These are phyloP conservation scores for Solanum clarkiae DNA, from an alignment of 257 asterid species.

Conservation along the genomic window DNA sequence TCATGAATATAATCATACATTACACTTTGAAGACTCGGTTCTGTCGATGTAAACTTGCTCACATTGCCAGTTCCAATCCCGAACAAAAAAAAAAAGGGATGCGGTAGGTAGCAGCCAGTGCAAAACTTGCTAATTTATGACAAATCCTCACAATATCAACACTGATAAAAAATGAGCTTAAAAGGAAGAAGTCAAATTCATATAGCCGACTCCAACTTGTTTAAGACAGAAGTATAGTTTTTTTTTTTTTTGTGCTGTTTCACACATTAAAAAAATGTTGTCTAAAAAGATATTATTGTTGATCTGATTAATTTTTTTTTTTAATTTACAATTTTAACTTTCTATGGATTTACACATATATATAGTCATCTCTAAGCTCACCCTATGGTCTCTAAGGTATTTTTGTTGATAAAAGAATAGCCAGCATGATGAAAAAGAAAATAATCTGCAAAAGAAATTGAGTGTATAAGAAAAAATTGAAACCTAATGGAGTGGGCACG, in stretches of 20 bases:
- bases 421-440: constrained; percentile 39
- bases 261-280: neutral
- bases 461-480: neutral
- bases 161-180: neutral
- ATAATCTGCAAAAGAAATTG: constrained; percentile 40
- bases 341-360: neutral
- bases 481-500: too few species aligned
- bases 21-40: too few species aligned
- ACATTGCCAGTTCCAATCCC: neutral
- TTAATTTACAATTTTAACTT: neutral
- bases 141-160: neutral
- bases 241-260: too few species aligned
- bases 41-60: too few species aligned
- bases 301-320: too few species aligned
- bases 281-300: neutral
- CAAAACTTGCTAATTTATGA: neutral
- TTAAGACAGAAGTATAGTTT: rapidly evolving
- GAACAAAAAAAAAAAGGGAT: neutral
- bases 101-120: neutral
- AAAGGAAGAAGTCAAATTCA: neutral
- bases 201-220: neutral
- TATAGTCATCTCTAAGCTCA: neutral
- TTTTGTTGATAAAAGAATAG: constrained; percentile 7
- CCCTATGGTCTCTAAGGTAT: neutral
- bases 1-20: too few species aligned